phyloP scores from a whole-genome alignment of 495 filamentous ascomycete species.

The Annulohypoxylon stygium region DNA sequence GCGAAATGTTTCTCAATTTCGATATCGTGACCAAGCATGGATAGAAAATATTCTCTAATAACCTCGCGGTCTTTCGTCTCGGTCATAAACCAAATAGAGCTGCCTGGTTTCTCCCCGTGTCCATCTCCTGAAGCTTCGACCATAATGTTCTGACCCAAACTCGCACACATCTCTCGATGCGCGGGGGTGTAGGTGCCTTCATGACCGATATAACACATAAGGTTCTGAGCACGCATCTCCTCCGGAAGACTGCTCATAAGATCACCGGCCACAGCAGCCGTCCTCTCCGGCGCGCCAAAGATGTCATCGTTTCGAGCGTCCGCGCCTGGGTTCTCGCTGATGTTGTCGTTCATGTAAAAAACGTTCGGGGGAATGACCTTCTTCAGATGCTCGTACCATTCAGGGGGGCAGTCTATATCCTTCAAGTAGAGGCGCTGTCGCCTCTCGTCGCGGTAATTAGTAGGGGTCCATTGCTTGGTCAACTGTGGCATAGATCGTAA shows the following conservation, averaged over 20 bases:
- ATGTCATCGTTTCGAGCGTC: constrained; percentile 55
- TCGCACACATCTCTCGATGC: constrained; percentile 98
- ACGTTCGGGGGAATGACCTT: constrained; percentile 80
- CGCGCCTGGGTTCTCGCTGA: constrained; percentile 60
- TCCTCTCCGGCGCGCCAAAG: constrained; percentile 61
- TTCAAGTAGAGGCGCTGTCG: constrained; percentile 93
- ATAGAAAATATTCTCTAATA: constrained; percentile 92
- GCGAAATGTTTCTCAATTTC: constrained; percentile 97
- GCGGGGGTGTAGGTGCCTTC: constrained; percentile 97
- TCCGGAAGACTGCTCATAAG: constrained; percentile 92
- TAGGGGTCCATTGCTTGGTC: constrained; percentile 76
- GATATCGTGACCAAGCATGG: constrained; percentile 91
- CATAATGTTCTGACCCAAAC: constrained; percentile 97
- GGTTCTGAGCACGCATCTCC: constrained; percentile 89
- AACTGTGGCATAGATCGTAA: constrained; percentile 83
- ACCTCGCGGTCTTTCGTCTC: constrained; percentile 87
- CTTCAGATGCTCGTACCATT: constrained; percentile 84
- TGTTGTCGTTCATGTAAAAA: constrained; percentile 88
- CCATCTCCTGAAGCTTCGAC: constrained; percentile 84
- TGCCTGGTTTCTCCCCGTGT: constrained; percentile 80
- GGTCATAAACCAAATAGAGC: constrained; percentile 98
- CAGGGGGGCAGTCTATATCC: constrained; percentile 89
- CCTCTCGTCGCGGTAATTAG: constrained; percentile 75
- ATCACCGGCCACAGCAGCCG: constrained; percentile 74
- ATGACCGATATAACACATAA: constrained; percentile 99